Evolutionary conservation across 148 eudicot species (phyloP).

Genomic region (Spergularia marina): DNA sequence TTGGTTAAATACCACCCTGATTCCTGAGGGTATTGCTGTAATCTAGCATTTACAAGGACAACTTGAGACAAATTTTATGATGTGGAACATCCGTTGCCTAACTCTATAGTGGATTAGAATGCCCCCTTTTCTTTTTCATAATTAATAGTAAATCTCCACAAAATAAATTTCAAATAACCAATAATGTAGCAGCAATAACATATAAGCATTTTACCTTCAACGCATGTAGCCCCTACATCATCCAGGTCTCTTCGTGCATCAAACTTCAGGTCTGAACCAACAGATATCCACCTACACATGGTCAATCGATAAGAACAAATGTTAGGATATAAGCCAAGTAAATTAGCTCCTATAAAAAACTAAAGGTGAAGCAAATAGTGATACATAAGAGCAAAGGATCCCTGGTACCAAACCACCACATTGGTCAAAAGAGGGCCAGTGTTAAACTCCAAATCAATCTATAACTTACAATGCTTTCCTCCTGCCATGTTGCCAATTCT

Average conservation of each 20-base stretch:
- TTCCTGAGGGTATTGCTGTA: too few species aligned
- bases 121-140: not conserved
- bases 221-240: slow-evolving; percentile 76
- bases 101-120: not conserved
- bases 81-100: not conserved
- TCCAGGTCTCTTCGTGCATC: slow-evolving; percentile 96
- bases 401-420: not conserved
- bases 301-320: slow-evolving; percentile 28
- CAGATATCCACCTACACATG: slow-evolving; percentile 90
- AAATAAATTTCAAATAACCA: not conserved
- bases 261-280: slow-evolving; percentile 97
- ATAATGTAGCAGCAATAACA: not conserved
- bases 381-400: slow-evolving; percentile 8
- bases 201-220: slow-evolving; percentile 56
- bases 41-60: too few species aligned
- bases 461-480: slow-evolving; percentile 81
- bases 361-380: not conserved
- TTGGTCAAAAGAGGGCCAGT: not conserved
- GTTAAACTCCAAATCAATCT: slow-evolving; percentile 5
- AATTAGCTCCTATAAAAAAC: not conserved
- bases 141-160: not conserved
- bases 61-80: too few species aligned
- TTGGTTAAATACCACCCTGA: too few species aligned
- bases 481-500: slow-evolving; percentile 94
- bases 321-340: slow-evolving; percentile 24